Percentiles rank a stretch among this genome's conserved stretches.
Evolutionary conservation across 106 monocot species (phyloP).

Genomic region (Acanthochlamys bracteata): DNA sequence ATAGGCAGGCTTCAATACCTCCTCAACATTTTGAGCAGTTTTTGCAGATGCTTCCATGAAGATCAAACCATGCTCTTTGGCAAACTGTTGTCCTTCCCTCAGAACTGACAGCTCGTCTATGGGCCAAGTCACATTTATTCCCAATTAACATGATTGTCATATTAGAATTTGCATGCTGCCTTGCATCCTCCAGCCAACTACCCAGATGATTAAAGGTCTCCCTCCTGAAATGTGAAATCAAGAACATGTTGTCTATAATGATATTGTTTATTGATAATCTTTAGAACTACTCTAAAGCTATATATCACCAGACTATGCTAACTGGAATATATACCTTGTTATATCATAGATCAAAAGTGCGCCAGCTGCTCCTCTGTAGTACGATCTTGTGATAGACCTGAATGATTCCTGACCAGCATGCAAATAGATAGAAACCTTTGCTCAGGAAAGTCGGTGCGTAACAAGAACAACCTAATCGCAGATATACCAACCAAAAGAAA

Average conservation of each 20-base stretch:
- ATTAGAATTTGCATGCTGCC: conserved; percentile 69
- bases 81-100: conserved; percentile 66
- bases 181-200: conserved; percentile 79
- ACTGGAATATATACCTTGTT: conserved; percentile 39
- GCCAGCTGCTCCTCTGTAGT: conserved; percentile 84
- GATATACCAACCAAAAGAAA: background rate
- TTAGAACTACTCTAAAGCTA: background rate
- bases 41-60: conserved; percentile 60
- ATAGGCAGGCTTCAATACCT: conserved; percentile 15
- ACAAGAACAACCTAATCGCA: background rate
- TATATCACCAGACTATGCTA: no score
- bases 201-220: conserved; percentile 82
- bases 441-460: background rate
- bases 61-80: conserved; percentile 48
- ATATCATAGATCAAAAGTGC: conserved; percentile 80
- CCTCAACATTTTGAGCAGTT: conserved; percentile 49
- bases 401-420: conserved; percentile 87
- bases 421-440: conserved; percentile 1
- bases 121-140: conserved; percentile 65
- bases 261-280: background rate
- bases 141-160: conserved; percentile 77
- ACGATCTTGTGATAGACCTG: conserved; percentile 79
- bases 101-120: conserved; percentile 60
- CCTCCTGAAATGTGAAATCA: conserved; percentile 31
- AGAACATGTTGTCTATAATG: background rate